phyloP scores from a whole-genome alignment of 306 rosid species.

The Corylus americana region DNA sequence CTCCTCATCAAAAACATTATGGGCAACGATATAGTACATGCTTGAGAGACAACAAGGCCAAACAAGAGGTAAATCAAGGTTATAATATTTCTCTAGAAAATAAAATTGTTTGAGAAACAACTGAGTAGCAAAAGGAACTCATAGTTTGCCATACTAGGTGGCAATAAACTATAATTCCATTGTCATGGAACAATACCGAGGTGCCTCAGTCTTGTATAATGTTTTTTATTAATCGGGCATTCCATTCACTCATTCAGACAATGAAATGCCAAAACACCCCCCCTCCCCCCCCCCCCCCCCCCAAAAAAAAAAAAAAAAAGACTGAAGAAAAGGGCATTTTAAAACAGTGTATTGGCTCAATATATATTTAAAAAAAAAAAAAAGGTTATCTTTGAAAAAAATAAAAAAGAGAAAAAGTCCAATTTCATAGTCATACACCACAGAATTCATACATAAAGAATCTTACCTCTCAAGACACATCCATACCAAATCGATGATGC shows the following conservation, averaged over 20 bases:
- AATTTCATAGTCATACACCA: background rate
- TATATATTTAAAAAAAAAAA: background rate
- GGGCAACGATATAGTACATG: background rate
- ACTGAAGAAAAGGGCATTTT: background rate
- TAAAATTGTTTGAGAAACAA: background rate
- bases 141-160: conserved; percentile 2
- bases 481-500: conserved; percentile 97
- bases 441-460: background rate
- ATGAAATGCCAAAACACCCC: background rate
- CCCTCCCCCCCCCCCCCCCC: background rate
- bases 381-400: background rate
- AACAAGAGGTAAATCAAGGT: background rate
- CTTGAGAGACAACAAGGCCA: background rate
- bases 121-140: background rate
- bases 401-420: background rate
- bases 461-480: conserved; percentile 87
- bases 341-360: background rate
- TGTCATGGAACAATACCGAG: background rate
- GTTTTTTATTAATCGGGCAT: background rate
- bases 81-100: background rate
- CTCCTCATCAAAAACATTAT: background rate
- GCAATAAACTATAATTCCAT: background rate
- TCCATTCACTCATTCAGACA: background rate
- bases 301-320: background rate
- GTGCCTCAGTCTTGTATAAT: background rate